Evolutionary conservation across 2,329 filamentous ascomycete species (phyloP), one percentile per base, ranked within the genome.

Genomic region (Cyphellophora attinorum): DNA sequence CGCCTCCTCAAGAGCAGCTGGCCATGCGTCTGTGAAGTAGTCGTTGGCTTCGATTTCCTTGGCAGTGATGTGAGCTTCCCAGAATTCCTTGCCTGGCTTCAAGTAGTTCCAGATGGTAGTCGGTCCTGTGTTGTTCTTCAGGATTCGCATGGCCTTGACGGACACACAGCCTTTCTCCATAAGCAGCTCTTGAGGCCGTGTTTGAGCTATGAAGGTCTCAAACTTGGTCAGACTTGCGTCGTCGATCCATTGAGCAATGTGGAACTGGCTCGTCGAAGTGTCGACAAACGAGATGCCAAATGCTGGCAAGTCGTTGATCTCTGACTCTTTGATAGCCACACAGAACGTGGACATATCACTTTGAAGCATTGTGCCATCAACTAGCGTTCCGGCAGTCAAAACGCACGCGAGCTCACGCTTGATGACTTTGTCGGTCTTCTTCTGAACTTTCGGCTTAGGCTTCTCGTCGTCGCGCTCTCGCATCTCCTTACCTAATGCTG

Each of bases 291-390:
- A 80, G 33, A 98, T 78, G 6, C 91, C 91, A 55, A 98, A 98
- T 0, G 77, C 76, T 4, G 91, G 88, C 17, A 77, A 66, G 34
- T 79, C 81, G 41, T 91, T 65, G 8, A 82, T 66, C 1, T 75
- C 57, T 3, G 63, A 74, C 54, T 89, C 82, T 56, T 98, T 98
- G 61, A 98, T 91, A 2, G 91, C 83, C 34, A 91, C 85, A 55
- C 91, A 98, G 58, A 85, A 96, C 0, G 86, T 93, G 2, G 91
- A 85, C 81, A 94, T 94, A 57, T 98, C 91, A 52, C 94, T 85
- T 56, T 96, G 89, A 27, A 98, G 74, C 91, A 98, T 98, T 46
- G 84, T 79, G 11, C 85, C 88, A 41, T 98, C 91, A 4, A 98
- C 89, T 2, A 98, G 72, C 1, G 91, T 98, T 19, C 91, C 91